Evolutionary conservation across 257 asterid species (phyloP), one percentile per base, ranked within the genome.

Genomic region (Salvia splendens): DNA sequence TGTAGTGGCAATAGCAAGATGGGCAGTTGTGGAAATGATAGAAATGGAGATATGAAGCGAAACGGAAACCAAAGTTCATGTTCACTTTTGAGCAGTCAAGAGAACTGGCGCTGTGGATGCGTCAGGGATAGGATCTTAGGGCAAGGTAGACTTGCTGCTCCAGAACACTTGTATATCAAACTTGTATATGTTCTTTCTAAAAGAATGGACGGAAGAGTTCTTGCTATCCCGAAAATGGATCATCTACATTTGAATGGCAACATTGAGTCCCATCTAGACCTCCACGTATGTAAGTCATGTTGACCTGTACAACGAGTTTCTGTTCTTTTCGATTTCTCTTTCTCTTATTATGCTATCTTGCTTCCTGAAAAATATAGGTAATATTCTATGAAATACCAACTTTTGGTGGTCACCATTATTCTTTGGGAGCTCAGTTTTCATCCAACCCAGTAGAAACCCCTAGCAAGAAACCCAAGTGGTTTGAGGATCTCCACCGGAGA

Each of bases 271-370:
- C 77, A 72, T 48, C 68, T 88, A 70, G 93, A 94, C 87, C 91
- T 88, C 77, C 99, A 94, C 91, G 99, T 94, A 94, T 91, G 97
- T 88, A 94, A 91, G 99, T 88, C 95, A 54, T 75, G 68, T 55
- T 77, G 35, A 50, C 69, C 71, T 61, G 24, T 55, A 46, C 58
- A 15, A 12, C 75, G 65, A 58, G 67, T 24, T 72, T 65, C 51
- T 45, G 58, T 66, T 16, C 56, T 41, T 32, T 12, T 5, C 40
- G 30, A 1, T 38, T 54, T 12, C 55, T 66, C 11, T 63, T 60
- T 67, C 46, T 61, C 43, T 54, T 11, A 68, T 57, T 42, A 45
- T 75, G 68, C 70, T 75, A 63, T 57, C 66, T 63, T 72, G 67
- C 50, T 38, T 71, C 53, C 50, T 66, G 53, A 57, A 62, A 66